These are phyloP conservation scores for Trametes polyzona DNA, from an alignment of 1,284 basidiomycete genomes.

Conservation along the genomic window DNA sequence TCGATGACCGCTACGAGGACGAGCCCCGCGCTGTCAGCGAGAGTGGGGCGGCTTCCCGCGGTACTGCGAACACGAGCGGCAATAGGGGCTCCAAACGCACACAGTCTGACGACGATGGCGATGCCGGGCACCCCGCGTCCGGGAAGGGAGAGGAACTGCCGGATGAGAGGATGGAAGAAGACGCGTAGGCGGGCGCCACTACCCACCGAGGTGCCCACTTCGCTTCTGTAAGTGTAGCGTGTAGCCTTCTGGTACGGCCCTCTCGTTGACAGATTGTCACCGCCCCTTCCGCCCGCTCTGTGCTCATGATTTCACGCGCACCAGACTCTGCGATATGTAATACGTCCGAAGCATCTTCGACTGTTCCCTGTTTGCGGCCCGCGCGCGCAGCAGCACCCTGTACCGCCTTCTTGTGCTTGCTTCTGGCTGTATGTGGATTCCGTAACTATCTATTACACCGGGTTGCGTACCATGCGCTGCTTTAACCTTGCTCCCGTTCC, in stretches of 20 bases:
- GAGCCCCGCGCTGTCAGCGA: constrained; percentile 28
- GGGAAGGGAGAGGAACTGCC: constrained; percentile 21
- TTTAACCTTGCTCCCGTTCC: constrained; percentile 13
- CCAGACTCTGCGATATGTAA: constrained; percentile 15
- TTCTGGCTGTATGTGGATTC: constrained; percentile 23
- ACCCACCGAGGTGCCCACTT: not conserved
- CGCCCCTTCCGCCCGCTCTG: constrained; percentile 14
- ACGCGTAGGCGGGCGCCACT: constrained; percentile 27
- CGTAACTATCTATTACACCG: constrained; percentile 17
- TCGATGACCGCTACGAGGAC: constrained; percentile 43
- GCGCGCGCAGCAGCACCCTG: constrained; percentile 13
- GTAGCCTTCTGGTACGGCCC: constrained; percentile 16
- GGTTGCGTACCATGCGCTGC: constrained; percentile 12
- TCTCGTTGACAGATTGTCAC: constrained; percentile 15
- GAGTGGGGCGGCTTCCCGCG: constrained; percentile 20
- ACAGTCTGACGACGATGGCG: constrained; percentile 45
- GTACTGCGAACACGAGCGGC: constrained; percentile 37
- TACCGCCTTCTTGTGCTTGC: constrained; percentile 13
- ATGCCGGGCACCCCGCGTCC: constrained; percentile 18
- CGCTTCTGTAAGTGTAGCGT: constrained; percentile 4
- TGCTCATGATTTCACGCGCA: constrained; percentile 11
- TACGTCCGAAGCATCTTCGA: constrained; percentile 18
- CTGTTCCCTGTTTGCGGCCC: constrained; percentile 10
- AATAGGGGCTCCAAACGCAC: constrained; percentile 61
- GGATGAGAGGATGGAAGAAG: constrained; percentile 37